These are phyloP conservation scores for Smittium culicis DNA, from an alignment of 371 early-diverging fungal genomes.

Conservation along the genomic window DNA sequence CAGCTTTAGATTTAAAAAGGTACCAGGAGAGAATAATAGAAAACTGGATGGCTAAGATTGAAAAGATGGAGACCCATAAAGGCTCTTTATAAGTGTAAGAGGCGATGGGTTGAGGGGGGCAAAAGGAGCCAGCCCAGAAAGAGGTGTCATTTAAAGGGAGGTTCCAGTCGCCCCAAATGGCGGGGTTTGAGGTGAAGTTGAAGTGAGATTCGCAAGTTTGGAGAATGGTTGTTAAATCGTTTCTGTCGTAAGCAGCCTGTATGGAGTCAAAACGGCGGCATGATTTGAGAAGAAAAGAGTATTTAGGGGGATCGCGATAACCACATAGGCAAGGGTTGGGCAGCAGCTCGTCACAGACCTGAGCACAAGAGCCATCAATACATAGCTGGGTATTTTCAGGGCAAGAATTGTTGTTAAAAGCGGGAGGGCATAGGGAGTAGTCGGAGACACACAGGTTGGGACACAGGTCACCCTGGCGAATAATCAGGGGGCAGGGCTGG, in stretches of 20 bases:
- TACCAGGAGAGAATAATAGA: conserved; percentile 2
- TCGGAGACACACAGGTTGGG: conserved; percentile 24
- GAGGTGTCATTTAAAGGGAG: neutral
- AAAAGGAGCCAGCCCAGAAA: conserved; percentile 14
- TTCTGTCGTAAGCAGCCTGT: conserved; percentile 11
- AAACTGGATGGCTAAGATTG: conserved; percentile 14
- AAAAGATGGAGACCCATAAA: conserved; percentile 42
- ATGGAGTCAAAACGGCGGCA: conserved; percentile 19
- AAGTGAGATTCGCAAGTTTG: conserved; percentile 11
- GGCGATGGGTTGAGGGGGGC: conserved; percentile 36
- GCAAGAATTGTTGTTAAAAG: conserved; percentile 11
- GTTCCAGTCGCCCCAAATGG: conserved; percentile 20
- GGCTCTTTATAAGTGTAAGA: conserved; percentile 43
- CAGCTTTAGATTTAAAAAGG: neutral
- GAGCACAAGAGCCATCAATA: conserved; percentile 21
- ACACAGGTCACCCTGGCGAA: conserved; percentile 14
- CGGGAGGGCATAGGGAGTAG: conserved; percentile 14
- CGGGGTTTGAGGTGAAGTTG: conserved; percentile 6
- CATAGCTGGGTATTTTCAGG: conserved; percentile 18
- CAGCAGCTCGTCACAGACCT: conserved; percentile 14
- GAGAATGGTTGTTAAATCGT: conserved; percentile 13
- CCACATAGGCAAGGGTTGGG: conserved; percentile 25
- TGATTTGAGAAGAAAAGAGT: conserved; percentile 17
- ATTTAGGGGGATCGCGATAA: conserved; percentile 20
- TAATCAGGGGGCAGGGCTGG: conserved; percentile 17